phyloP scores from a whole-genome alignment of 345 rosid species.

The Eucalyptus sp. region DNA sequence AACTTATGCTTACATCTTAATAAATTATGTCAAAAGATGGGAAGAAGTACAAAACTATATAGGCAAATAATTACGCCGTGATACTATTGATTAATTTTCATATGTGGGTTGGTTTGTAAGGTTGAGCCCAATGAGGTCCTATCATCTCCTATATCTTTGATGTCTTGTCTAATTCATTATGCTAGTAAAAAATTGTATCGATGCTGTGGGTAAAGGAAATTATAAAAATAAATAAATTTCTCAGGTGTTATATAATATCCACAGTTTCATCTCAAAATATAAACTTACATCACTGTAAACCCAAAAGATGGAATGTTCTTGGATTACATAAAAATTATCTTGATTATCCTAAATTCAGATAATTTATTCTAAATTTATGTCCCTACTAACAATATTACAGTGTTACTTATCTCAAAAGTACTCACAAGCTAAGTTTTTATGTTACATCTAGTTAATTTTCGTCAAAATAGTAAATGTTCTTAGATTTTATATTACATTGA shows the following conservation, averaged over 20 bases:
- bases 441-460: neutral
- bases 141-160: neutral
- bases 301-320: neutral
- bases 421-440: neutral
- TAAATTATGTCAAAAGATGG: neutral
- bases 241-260: neutral
- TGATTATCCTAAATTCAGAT: neutral
- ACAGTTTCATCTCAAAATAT: neutral
- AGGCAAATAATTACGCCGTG: neutral
- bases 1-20: neutral
- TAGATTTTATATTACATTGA: neutral
- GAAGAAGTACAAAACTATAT: neutral
- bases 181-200: neutral
- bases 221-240: neutral
- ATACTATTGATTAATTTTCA: neutral
- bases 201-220: neutral
- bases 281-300: neutral
- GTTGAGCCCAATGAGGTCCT: neutral
- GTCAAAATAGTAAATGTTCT: neutral
- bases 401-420: neutral
- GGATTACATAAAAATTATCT: neutral
- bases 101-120: neutral
- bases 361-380: neutral
- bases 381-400: neutral
- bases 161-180: neutral